Conservation (phyloP, 805 yeast genomes). For the Saccharomycopsis lassenensis region DNA sequence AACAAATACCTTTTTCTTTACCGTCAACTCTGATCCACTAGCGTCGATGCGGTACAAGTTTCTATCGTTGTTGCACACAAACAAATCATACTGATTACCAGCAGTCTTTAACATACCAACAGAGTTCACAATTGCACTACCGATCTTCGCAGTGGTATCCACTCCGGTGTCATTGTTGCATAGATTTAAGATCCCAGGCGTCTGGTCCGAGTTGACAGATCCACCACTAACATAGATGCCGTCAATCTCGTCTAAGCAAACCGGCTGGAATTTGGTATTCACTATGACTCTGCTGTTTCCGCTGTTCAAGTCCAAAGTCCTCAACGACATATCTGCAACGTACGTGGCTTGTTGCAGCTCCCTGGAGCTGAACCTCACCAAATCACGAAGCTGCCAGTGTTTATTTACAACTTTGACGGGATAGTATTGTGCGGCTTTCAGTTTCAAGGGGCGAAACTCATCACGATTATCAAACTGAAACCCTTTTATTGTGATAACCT, state of each 20-base stretch:
- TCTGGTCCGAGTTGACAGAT: conserved; percentile 2
- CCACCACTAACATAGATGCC: conserved; percentile 40
- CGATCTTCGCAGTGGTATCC: conserved; percentile 41
- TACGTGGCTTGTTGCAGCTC: conserved; percentile 19
- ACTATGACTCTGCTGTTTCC: neutral
- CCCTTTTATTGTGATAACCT: no score
- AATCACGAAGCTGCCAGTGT: conserved; percentile 79
- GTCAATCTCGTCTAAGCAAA: conserved; percentile 52
- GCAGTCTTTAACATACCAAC: conserved; percentile 41
- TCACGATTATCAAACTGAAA: no score
- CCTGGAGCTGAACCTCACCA: conserved; percentile 44
- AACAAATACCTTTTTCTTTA: conserved; percentile 34
- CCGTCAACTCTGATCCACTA: conserved; percentile 33
- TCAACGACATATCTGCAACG: neutral
- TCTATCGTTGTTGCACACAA: conserved; percentile 78
- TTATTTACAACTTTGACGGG: conserved; percentile 25
- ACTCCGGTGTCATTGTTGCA: conserved; percentile 31
- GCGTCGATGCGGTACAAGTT: conserved; percentile 57
- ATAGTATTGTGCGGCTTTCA: no score
- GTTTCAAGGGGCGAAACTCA: no score
- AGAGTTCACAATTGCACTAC: conserved; percentile 76
- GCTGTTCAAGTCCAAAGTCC: neutral
- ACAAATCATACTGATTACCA: conserved; percentile 37
- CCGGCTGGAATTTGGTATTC: conserved; percentile 48
- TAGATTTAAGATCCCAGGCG: conserved; percentile 6